Conservation (phyloP, 148 eudicot species). For the Heliamphora exappendiculata region DNA sequence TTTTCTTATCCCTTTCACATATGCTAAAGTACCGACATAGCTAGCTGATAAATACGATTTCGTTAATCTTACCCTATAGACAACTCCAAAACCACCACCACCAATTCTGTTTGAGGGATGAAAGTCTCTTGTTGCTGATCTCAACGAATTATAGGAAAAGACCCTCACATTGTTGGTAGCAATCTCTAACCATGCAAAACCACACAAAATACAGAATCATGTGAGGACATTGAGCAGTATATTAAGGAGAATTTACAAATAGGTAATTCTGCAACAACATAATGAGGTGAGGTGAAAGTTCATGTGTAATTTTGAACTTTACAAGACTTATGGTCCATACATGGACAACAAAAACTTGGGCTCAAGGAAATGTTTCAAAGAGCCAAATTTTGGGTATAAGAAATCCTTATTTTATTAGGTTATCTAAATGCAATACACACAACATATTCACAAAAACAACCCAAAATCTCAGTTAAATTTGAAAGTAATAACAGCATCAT, state of each 20-base stretch:
- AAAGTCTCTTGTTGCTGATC: constrained; percentile 45
- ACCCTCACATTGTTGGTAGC: constrained; percentile 30
- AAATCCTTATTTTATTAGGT: not conserved
- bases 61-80: constrained; percentile 28
- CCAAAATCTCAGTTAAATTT: not conserved
- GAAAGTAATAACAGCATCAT: not conserved
- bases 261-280: not conserved
- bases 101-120: constrained; percentile 47
- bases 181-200: constrained; percentile 23
- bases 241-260: not conserved
- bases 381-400: not conserved
- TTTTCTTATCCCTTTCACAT: not conserved
- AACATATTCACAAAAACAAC: not conserved
- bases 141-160: constrained; percentile 38
- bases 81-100: constrained; percentile 50
- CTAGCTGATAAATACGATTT: not conserved
- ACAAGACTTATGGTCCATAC: not conserved
- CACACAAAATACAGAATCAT: not conserved
- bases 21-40: not conserved
- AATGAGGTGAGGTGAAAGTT: not conserved
- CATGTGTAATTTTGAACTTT: not conserved
- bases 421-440: not conserved
- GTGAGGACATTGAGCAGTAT: not conserved
- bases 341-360: not conserved
- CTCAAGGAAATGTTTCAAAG: not conserved